phyloP scores from a whole-genome alignment of 2,329 filamentous ascomycete genomes.

The Botrytis elliptica region DNA sequence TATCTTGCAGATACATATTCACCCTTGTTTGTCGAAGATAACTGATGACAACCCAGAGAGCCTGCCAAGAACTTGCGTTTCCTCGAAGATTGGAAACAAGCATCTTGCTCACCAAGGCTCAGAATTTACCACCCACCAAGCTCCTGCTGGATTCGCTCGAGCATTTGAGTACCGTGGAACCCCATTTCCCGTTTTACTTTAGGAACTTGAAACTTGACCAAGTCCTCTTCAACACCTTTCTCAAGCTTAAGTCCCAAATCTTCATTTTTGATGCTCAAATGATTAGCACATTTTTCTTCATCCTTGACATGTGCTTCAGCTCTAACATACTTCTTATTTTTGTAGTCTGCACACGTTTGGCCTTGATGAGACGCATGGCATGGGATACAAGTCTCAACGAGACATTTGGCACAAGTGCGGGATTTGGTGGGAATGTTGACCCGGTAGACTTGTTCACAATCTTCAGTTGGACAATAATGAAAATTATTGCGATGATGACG shows the following conservation, averaged over 20 bases:
- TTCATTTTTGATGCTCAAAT: slow-evolving; percentile 35
- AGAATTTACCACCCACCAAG: not conserved
- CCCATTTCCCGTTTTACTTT: not conserved
- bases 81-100: not conserved
- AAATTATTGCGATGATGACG: slow-evolving; percentile 20
- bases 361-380: slow-evolving; percentile 26
- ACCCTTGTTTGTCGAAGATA: not conserved
- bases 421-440: not conserved
- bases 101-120: not conserved
- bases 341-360: slow-evolving; percentile 27
- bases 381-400: slow-evolving; percentile 24
- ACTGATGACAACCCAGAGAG: not conserved
- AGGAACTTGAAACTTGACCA: not conserved
- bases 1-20: not conserved
- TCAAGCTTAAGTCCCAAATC: not conserved
- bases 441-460: slow-evolving; percentile 21
- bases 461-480: slow-evolving; percentile 20
- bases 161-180: not conserved
- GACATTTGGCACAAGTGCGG: slow-evolving; percentile 24
- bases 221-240: not conserved
- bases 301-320: slow-evolving; percentile 5
- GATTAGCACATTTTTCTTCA: slow-evolving; percentile 20
- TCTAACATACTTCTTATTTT: slow-evolving; percentile 21
- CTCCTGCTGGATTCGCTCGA: not conserved
- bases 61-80: not conserved